phyloP scores from a whole-genome alignment of 176 grass and related monocot species.

The Tuctoria greenei region DNA sequence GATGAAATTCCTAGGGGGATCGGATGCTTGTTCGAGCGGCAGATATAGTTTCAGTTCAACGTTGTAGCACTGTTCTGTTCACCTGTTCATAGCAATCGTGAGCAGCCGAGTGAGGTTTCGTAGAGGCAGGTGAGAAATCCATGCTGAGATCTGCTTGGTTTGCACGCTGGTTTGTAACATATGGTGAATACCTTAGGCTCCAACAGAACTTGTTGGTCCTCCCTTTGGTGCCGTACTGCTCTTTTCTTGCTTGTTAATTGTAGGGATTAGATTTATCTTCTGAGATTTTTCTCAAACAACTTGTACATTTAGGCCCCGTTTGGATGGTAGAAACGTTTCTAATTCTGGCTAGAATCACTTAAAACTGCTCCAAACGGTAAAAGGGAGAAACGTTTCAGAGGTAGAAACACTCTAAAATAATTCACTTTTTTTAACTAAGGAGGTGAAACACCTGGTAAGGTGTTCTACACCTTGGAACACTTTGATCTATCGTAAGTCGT shows the following conservation, averaged over 20 bases:
- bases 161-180: background rate
- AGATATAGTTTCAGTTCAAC: background rate
- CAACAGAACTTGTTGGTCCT: background rate
- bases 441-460: no score
- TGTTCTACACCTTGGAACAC: no score
- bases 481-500: no score
- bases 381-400: no score
- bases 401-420: no score
- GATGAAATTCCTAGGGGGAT: background rate
- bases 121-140: background rate
- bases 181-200: background rate
- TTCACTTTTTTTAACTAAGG: no score
- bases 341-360: no score
- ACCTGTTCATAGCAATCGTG: background rate
- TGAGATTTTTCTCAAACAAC: background rate
- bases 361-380: no score
- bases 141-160: conserved; percentile 12
- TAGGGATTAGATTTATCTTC: background rate
- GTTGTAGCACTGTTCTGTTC: background rate
- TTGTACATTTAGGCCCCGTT: background rate
- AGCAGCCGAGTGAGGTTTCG: background rate
- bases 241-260: background rate
- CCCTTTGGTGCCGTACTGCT: background rate
- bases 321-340: no score
- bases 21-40: background rate